phyloP scores from a whole-genome alignment of 495 filamentous ascomycete species.

The Hypoxylon lienhwacheense region DNA sequence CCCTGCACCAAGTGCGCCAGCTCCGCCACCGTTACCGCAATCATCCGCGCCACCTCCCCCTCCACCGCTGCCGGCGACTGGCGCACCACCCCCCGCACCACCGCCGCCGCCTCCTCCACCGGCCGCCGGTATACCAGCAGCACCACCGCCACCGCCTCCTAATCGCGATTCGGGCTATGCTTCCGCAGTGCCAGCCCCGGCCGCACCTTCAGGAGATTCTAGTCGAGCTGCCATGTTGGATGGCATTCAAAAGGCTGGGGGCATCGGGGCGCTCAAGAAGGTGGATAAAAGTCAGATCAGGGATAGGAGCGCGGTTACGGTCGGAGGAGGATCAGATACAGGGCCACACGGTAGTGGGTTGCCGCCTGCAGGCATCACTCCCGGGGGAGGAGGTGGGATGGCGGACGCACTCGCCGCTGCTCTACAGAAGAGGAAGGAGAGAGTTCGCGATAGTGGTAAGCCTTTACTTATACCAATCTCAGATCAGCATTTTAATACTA shows the following conservation, averaged over 20 bases:
- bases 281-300: constrained; percentile 74
- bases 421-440: constrained; percentile 77
- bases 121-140: constrained; percentile 57
- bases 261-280: constrained; percentile 74
- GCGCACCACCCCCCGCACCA: constrained; percentile 50
- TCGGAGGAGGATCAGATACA: constrained; percentile 60
- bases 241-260: constrained; percentile 77
- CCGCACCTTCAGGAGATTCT: constrained; percentile 55
- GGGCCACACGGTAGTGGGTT: constrained; percentile 59
- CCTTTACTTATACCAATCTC: constrained; percentile 26
- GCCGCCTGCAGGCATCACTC: constrained; percentile 52
- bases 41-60: constrained; percentile 46
- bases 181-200: constrained; percentile 59
- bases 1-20: constrained; percentile 42
- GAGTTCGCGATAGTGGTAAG: constrained; percentile 90
- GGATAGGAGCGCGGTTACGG: constrained; percentile 74
- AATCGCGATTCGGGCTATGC: constrained; percentile 64
- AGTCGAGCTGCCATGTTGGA: constrained; percentile 70
- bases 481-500: constrained; percentile 35
- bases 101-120: constrained; percentile 58
- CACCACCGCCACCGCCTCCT: constrained; percentile 68
- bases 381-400: constrained; percentile 61
- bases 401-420: constrained; percentile 80
- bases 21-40: constrained; percentile 41
- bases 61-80: constrained; percentile 39